Base-by-base conservation (phyloP, 805 yeast species). In the Wickerhamiella musiphila region DNA sequence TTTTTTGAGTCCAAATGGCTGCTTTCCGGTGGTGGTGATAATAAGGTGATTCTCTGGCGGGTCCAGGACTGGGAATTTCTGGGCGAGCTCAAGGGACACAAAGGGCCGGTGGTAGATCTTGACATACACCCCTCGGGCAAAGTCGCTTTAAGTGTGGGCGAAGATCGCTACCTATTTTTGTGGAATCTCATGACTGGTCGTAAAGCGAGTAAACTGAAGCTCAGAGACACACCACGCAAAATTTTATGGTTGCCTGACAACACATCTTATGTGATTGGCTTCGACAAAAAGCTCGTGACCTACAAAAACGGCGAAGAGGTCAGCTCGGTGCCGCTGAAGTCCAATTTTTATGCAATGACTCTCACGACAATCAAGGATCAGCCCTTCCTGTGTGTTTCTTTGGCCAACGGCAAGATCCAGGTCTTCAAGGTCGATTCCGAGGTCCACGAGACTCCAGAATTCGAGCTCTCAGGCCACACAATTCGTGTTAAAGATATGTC, bases 161-260 rank as follows among this genome's bases (percentile, higher is more conserved):
- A 68, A 18, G 98, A 90, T 53, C 68, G 69, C 39, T 77, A 93
- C 5, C 65, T 90, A 23, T 64, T 86, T 48, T 63, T 90, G 36
- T 90, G 98, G 98, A 90, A 90, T 51, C 61, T 90, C 42, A 86
- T 90, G 96, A 86, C 95, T 1, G 90, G 82, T 10, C 78, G 79
- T 51, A 84, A 83, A 54, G 96, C 96, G 13, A 84, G 93, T 1
- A 63, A 68, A 8, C 58, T 84, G 54, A 83, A 78, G 26, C 42
- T 60, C 11, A 23, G 36, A 27, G 27, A 31, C 23, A 22, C 33
- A 18, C 36, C 56, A 31, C 27, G 49, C 45, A 26, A 39, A 32
- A 60, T 58, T 13, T 32, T 39, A 31, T 82, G 93, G 90, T 55
- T 73, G 9, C 43, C 58, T 2, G 57, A 56, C 26, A 66, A 67